These are phyloP conservation scores for Syzygium oleosum DNA, from an alignment of 345 rosid genomes.

Conservation along the genomic window DNA sequence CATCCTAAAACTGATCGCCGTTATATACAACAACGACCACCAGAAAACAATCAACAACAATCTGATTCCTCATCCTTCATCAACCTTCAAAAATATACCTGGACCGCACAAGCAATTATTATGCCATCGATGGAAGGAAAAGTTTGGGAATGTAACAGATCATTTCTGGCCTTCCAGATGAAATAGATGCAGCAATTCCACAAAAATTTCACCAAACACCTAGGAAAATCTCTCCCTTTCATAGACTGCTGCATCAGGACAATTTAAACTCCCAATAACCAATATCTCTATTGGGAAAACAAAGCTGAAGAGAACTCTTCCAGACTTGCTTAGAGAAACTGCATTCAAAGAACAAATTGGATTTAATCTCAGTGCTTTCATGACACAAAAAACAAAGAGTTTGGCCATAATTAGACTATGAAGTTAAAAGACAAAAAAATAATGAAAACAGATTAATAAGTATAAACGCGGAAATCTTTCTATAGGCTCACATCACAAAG, in stretches of 20 bases:
- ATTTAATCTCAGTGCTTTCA: not conserved
- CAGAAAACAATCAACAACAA: not conserved
- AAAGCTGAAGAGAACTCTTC: not conserved
- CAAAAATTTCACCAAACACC: not conserved
- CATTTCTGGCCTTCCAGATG: not conserved
- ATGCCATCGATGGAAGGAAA: not conserved
- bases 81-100: not conserved
- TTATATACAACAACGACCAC: not conserved
- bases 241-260: not conserved
- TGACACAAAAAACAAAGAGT: not conserved
- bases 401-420: not conserved
- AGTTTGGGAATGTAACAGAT: not conserved
- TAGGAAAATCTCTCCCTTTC: not conserved
- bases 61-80: not conserved
- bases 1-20: not conserved
- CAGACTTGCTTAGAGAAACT: not conserved
- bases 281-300: not conserved
- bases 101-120: not conserved
- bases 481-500: too few relatives aligned
- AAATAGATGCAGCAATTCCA: not conserved
- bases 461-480: too few relatives aligned
- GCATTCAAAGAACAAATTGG: not conserved
- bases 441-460: too few relatives aligned
- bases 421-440: too few relatives aligned
- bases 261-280: not conserved